Evolutionary conservation across 208 protist species (phyloP).

Genomic region (Leishmania tarentolae): DNA sequence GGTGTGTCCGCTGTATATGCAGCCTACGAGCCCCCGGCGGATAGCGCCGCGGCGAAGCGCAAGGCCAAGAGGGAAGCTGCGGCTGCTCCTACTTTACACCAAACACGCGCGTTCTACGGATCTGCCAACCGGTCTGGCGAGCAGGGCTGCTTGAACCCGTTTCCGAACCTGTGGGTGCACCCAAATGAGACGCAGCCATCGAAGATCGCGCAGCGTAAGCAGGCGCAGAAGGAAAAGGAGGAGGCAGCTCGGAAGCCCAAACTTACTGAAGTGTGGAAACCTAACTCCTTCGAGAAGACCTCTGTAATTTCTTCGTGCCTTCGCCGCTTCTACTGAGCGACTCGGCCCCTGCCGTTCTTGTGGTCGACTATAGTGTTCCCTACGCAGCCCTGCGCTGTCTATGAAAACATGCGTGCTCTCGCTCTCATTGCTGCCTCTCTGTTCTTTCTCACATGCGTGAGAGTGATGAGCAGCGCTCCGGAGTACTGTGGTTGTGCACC

Average conservation of each 20-base stretch:
- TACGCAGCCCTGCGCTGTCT: not conserved
- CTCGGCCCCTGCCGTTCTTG: too few relatives aligned
- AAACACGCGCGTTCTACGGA: conserved; percentile 55
- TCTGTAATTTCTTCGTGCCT: conserved; percentile 83
- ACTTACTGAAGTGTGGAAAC: conserved; percentile 64
- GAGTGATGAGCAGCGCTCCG: not conserved
- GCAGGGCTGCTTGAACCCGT: conserved; percentile 65
- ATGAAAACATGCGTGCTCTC: not conserved
- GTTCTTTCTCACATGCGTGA: conserved; percentile 4
- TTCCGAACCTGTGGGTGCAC: conserved; percentile 78
- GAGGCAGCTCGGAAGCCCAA: conserved; percentile 37
- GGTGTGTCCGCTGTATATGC: conserved; percentile 77
- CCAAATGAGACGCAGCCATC: conserved; percentile 36
- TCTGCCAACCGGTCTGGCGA: conserved; percentile 36
- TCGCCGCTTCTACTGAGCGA: conserved; percentile 71
- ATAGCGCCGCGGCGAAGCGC: conserved; percentile 35
- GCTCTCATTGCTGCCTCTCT: conserved; percentile 12
- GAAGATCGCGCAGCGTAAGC: conserved; percentile 28
- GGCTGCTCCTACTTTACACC: conserved; percentile 13
- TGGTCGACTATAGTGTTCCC: not conserved
- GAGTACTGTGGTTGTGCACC: not conserved
- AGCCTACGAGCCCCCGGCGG: conserved; percentile 32
- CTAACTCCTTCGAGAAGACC: conserved; percentile 75
- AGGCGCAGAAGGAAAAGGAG: conserved; percentile 36
- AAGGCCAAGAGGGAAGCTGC: conserved; percentile 28